phyloP scores from a whole-genome alignment of 805 yeast genomes.

The Teunomyces funiuensis region DNA sequence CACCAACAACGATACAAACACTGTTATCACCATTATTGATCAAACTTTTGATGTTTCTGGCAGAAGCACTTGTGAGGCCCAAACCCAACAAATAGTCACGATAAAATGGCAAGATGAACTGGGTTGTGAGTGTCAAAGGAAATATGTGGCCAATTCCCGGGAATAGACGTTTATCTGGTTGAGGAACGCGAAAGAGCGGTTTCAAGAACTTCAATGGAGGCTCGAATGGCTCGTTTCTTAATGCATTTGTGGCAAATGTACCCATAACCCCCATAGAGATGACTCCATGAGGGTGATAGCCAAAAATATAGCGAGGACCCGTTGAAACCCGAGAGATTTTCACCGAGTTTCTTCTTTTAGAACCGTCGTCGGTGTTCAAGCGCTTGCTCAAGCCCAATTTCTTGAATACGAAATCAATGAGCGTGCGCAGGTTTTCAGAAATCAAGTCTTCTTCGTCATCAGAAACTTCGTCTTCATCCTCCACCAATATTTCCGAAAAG shows the following conservation, averaged over 20 bases:
- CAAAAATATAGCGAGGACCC: constrained; percentile 82
- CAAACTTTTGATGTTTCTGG: constrained; percentile 64
- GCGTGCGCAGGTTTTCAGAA: constrained; percentile 35
- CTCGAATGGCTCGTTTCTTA: constrained; percentile 43
- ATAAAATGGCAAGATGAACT: constrained; percentile 80
- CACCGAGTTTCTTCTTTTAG: constrained; percentile 7
- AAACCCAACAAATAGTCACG: constrained; percentile 80
- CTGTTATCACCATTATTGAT: constrained; percentile 65
- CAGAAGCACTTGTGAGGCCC: constrained; percentile 85
- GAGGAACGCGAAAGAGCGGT: constrained; percentile 59
- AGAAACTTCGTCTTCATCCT: constrained; percentile 21
- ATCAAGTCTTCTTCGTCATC: constrained; percentile 46
- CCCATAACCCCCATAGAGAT: constrained; percentile 91
- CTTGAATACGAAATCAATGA: constrained; percentile 36
- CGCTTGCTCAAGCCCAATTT: constrained; percentile 38
- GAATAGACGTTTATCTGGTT: constrained; percentile 61
- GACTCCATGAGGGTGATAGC: constrained; percentile 96
- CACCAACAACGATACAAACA: constrained; percentile 90
- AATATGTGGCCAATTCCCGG: constrained; percentile 81
- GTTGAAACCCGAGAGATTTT: constrained; percentile 30
- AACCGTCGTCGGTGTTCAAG: constrained; percentile 26
- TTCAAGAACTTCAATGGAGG: constrained; percentile 34
- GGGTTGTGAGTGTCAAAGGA: constrained; percentile 76
- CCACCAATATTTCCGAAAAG: constrained; percentile 41
- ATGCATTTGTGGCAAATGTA: constrained; percentile 61